Conservation (phyloP, 2,329 filamentous ascomycete species). For the Fusarium miscanthi region DNA sequence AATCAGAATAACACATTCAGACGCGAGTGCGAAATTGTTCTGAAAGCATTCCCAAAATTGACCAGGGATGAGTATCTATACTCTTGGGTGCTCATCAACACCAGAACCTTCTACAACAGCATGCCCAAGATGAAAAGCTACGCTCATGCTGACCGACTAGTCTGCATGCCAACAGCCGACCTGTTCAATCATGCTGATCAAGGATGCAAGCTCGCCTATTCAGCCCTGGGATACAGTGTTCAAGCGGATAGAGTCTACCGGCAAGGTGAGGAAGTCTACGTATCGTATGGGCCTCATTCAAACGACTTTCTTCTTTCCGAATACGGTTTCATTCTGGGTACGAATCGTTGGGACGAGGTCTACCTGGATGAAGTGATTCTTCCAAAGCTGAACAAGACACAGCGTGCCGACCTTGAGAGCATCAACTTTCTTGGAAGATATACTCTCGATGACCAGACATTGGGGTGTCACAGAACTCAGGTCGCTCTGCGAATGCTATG, state of each 20-base stretch:
- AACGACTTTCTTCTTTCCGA: slow-evolving; percentile 80
- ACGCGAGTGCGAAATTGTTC: slow-evolving; percentile 54
- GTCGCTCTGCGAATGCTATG: slow-evolving; percentile 59
- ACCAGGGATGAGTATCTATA: slow-evolving; percentile 61
- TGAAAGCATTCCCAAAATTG: slow-evolving; percentile 45
- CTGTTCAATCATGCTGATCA: slow-evolving; percentile 70
- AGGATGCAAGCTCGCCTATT: slow-evolving; percentile 65
- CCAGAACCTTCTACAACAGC: slow-evolving; percentile 70
- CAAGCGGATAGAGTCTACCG: slow-evolving; percentile 63
- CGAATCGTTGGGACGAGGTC: slow-evolving; percentile 63
- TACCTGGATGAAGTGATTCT: slow-evolving; percentile 61
- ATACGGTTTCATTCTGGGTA: slow-evolving; percentile 65
- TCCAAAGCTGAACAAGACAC: slow-evolving; percentile 50
- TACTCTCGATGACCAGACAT: slow-evolving; percentile 53
- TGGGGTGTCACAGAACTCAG: slow-evolving; percentile 64
- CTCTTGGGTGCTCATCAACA: slow-evolving; percentile 70
- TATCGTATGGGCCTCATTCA: slow-evolving; percentile 76
- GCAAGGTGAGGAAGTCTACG: slow-evolving; percentile 72
- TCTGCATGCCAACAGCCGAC: slow-evolving; percentile 77
- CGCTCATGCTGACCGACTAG: slow-evolving; percentile 68
- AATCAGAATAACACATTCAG: slow-evolving; percentile 62
- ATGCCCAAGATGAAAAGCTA: slow-evolving; percentile 57
- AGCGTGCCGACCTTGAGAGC: slow-evolving; percentile 57
- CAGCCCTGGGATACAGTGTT: slow-evolving; percentile 63
- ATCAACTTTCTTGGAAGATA: slow-evolving; percentile 62